Evolutionary conservation across 441 rosid genomes (phyloP).

Genomic region (Daphne laureola): DNA sequence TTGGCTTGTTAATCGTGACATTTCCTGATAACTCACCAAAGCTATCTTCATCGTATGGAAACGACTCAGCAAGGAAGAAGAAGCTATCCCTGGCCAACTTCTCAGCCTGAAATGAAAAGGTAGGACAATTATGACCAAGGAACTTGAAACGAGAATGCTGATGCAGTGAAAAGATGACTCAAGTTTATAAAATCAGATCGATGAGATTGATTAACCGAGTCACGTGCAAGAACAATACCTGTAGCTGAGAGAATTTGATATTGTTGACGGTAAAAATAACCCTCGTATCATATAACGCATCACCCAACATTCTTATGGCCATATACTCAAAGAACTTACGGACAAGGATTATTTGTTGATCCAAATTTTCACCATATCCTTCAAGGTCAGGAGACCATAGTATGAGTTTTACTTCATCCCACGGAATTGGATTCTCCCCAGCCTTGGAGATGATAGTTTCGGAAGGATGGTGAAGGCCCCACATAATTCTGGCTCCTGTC

Average conservation of each 20-base stretch:
- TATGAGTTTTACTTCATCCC: constrained; percentile 59
- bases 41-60: constrained; percentile 55
- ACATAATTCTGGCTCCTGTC: constrained; percentile 42
- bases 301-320: constrained; percentile 62
- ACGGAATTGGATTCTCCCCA: constrained; percentile 44
- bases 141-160: too few relatives aligned
- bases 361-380: constrained; percentile 38
- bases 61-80: constrained; percentile 67
- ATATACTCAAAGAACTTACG: constrained; percentile 67
- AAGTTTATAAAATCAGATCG: neutral
- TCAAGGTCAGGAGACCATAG: constrained; percentile 71
- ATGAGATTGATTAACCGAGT: too few relatives aligned
- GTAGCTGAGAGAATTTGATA: constrained; percentile 59
- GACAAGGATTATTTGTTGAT: constrained; percentile 35
- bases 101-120: constrained; percentile 50
- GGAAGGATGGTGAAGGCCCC: constrained; percentile 66
- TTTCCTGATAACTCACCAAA: constrained; percentile 51
- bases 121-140: too few relatives aligned
- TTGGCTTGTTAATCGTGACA: constrained; percentile 34
- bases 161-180: neutral
- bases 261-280: constrained; percentile 74
- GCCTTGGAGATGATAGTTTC: constrained; percentile 48
- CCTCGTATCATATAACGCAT: constrained; percentile 38
- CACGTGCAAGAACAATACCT: constrained; percentile 31
- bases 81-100: constrained; percentile 71